Conservation (phyloP, 495 filamentous ascomycete species). For the Chaetomium tenue region DNA sequence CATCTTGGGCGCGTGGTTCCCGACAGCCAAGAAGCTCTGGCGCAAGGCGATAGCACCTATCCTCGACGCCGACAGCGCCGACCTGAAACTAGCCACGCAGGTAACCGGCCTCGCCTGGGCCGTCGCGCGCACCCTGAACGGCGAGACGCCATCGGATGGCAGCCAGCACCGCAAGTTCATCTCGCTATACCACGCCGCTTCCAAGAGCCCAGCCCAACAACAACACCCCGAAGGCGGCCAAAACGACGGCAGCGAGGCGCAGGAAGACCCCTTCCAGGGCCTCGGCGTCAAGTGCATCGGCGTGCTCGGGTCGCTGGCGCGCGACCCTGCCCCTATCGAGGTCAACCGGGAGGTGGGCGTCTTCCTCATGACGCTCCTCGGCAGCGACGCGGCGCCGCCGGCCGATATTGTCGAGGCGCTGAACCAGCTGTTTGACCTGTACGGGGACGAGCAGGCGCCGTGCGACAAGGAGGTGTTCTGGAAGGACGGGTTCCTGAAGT, state of each 20-base stretch:
- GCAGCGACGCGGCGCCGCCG: conserved; percentile 38
- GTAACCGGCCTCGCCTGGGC: conserved; percentile 63
- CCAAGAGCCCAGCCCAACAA: conserved; percentile 30
- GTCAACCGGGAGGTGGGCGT: conserved; percentile 57
- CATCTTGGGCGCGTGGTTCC: conserved; percentile 49
- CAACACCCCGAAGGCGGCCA: conserved; percentile 23
- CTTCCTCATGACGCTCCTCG: conserved; percentile 55
- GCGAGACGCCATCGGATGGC: conserved; percentile 44
- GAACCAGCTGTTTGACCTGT: conserved; percentile 62
- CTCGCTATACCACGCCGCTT: conserved; percentile 55
- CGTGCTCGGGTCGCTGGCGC: conserved; percentile 57
- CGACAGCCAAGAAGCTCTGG: conserved; percentile 54
- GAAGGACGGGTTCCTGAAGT: conserved; percentile 56
- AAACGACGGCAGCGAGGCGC: conserved; percentile 25
- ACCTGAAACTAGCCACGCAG: conserved; percentile 56
- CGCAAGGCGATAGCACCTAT: conserved; percentile 49
- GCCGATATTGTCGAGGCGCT: conserved; percentile 57
- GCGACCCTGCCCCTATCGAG: conserved; percentile 43
- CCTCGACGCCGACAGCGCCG: conserved; percentile 55
- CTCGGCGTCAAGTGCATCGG: conserved; percentile 62
- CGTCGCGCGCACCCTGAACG: conserved; percentile 51
- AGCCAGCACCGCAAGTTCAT: conserved; percentile 59
- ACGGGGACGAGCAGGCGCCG: conserved; percentile 54
- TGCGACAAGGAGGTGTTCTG: conserved; percentile 61
- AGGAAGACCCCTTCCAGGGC: conserved; percentile 52